Base-by-base conservation (phyloP, 805 yeast species). In the Ogataea populi-albae region DNA sequence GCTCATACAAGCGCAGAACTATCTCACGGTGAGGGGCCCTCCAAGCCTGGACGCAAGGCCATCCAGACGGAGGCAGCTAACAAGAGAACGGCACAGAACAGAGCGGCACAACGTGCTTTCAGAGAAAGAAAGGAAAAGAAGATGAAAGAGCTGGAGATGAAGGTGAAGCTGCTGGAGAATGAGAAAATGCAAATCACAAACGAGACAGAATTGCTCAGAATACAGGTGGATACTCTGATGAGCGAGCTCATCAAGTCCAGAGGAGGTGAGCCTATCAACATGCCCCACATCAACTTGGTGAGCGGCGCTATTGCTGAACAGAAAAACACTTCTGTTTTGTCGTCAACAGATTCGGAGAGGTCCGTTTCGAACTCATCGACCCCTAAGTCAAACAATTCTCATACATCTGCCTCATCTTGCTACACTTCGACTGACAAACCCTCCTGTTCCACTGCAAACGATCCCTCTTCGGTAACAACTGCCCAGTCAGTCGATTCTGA, bases 101-200 rank as follows among this genome's bases (percentile, higher is more conserved):
- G 98, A 52, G 97, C 97, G 3, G 98, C 98, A n/a, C 98, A 93
- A 63, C 71, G 98, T 37, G 98, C 98, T 5, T 91, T 87, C 63
- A 71, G 98, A 38, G 98, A 93, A 62, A 76, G 98, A 42, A 91
- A 91, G 59, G 98, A 91, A 60, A 72, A 71, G 33, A 86, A 85
- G 54, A 75, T 93, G 79, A 76, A 78, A 54, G 95, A 87, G 46
- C 69, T 91, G 43, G 96, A 89, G 57, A 79, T 78, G 30, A 80
- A 85, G 49, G 95, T 91, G 10, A 62, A 70, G 33, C 59, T 65
- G 46, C 70, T 91, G 47, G 96, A 93, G 59, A 73, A 73, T 45
- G 84, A 81, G 47, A 81, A 81, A 40, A 64, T 77, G 37, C 76
- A 77, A 45, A 83, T 83, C 34, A 69, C 71, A 17, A 73, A 84